Conservation (phyloP, 2,329 filamentous ascomycete species). For the Pyrenochaeta sp. region DNA sequence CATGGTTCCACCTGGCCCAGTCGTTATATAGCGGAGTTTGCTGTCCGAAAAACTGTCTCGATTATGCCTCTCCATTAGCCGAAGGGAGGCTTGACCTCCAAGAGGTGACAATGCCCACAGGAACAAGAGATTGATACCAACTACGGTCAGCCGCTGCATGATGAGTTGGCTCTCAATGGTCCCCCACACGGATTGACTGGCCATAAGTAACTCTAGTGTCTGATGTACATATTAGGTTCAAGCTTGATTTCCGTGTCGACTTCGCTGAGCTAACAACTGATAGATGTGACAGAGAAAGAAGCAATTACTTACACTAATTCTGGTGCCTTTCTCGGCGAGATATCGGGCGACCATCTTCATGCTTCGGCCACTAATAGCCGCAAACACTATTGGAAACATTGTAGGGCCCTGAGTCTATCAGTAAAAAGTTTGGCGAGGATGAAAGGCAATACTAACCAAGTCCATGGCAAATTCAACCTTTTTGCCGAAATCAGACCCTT, state of each 20-base stretch:
- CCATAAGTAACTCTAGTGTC: conserved; percentile 47
- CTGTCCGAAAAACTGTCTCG: background rate
- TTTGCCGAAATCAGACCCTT: conserved; percentile 30
- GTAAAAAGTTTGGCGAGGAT: background rate
- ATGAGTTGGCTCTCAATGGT: conserved; percentile 46
- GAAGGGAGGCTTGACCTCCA: conserved; percentile 48
- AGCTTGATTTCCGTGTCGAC: too few relatives aligned
- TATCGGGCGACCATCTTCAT: conserved; percentile 49
- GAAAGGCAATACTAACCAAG: conserved; percentile 23
- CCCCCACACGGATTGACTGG: conserved; percentile 50
- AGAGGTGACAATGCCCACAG: conserved; percentile 49
- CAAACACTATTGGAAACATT: conserved; percentile 49
- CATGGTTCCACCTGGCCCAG: conserved; percentile 29
- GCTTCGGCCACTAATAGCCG: conserved; percentile 45
- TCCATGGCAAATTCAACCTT: conserved; percentile 40
- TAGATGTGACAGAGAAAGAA: too few relatives aligned
- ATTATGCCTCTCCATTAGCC: conserved; percentile 31
- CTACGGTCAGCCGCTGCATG: conserved; percentile 39
- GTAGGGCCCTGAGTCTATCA: conserved; percentile 38
- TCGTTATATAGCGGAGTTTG: conserved; percentile 40
- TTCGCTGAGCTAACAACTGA: background rate
- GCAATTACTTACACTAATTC: conserved; percentile 35
- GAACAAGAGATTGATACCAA: conserved; percentile 43
- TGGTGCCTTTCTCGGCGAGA: conserved; percentile 42
- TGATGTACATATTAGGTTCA: conserved; percentile 13